phyloP scores from a whole-genome alignment of 106 monocot species.

The Gastrodia elata region DNA sequence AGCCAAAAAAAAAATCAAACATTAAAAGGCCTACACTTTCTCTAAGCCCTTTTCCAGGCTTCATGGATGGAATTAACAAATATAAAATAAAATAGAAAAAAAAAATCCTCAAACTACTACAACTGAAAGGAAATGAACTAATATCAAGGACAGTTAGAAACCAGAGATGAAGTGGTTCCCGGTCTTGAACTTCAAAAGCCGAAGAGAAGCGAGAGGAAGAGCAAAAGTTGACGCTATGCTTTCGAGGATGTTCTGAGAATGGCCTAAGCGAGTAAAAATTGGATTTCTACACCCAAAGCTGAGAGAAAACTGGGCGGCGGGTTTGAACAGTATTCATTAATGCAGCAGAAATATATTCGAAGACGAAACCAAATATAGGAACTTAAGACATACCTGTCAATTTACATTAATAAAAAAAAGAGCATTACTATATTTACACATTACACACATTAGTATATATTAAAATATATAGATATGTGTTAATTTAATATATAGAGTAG shows the following conservation, averaged over 20 bases:
- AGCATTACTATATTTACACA: no score
- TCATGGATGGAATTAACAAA: not conserved
- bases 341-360: not conserved
- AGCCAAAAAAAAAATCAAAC: not conserved
- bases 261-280: not conserved
- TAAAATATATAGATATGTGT: no score
- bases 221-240: not conserved
- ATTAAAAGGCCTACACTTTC: not conserved
- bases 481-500: no score
- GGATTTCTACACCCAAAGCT: slow-evolving; percentile 1
- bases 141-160: not conserved
- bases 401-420: no score
- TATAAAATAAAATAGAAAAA: not conserved
- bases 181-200: not conserved
- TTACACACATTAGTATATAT: no score
- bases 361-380: no score
- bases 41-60: not conserved
- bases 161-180: not conserved
- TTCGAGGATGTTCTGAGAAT: not conserved
- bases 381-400: no score
- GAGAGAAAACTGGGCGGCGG: not conserved
- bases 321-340: not conserved
- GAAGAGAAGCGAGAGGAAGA: not conserved
- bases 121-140: not conserved
- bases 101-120: slow-evolving; percentile 4